These are phyloP conservation scores for Podospora pseudoanserina DNA, from an alignment of 495 filamentous ascomycete genomes.

Conservation along the genomic window DNA sequence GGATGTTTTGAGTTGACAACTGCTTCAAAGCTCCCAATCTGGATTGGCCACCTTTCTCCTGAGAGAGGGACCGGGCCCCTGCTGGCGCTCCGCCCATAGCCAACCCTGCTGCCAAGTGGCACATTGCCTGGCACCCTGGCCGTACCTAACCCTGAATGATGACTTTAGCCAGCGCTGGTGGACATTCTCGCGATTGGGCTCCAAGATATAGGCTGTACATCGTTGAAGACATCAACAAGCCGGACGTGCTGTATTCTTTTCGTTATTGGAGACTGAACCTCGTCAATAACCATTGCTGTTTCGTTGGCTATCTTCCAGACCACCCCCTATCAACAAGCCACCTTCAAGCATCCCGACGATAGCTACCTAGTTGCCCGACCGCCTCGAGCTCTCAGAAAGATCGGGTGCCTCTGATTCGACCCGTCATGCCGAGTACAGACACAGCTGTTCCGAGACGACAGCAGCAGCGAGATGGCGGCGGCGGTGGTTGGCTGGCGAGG, in stretches of 20 bases:
- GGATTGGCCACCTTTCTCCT: slow-evolving; percentile 25
- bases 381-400: not conserved
- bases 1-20: not conserved
- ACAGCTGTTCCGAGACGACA: not conserved
- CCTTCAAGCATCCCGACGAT: not conserved
- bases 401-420: not conserved
- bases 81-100: not conserved
- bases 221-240: not conserved
- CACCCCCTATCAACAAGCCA: not conserved
- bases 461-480: not conserved
- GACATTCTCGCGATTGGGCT: not conserved
- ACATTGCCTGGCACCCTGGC: not conserved
- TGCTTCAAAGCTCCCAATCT: not conserved
- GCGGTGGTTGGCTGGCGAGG: not conserved
- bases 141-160: not conserved
- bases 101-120: not conserved
- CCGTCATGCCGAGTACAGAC: not conserved
- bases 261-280: not conserved
- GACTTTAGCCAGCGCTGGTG: not conserved
- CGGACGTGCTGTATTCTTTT: not conserved
- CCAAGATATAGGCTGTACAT: not conserved
- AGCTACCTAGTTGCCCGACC: no score
- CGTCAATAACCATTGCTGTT: not conserved
- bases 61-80: slow-evolving; percentile 13
- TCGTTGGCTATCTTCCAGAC: not conserved